phyloP scores from a whole-genome alignment of 2,329 filamentous ascomycete genomes.

The Incumbomyces delicatus region DNA sequence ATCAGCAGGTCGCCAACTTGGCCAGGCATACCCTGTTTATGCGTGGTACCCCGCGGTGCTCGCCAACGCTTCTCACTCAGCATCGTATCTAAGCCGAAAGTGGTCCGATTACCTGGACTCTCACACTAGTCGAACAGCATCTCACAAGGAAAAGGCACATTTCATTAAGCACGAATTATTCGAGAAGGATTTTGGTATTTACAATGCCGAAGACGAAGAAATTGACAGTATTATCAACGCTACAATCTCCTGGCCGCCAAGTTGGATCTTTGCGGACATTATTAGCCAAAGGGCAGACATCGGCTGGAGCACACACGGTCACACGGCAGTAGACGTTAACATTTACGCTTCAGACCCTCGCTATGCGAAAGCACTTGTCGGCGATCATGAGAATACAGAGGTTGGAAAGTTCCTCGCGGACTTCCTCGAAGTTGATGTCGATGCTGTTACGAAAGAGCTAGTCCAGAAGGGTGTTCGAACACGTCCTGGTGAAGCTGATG shows the following conservation, averaged over 20 bases:
- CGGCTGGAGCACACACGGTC: slow-evolving; percentile 90
- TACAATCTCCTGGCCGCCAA: slow-evolving; percentile 43
- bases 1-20: slow-evolving; percentile 63
- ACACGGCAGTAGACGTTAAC: slow-evolving; percentile 90
- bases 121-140: slow-evolving; percentile 8
- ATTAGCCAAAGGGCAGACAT: slow-evolving; percentile 53
- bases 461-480: slow-evolving; percentile 26
- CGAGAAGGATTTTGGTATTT: slow-evolving; percentile 62
- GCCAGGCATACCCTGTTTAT: slow-evolving; percentile 55
- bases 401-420: slow-evolving; percentile 69
- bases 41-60: slow-evolving; percentile 76
- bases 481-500: not conserved
- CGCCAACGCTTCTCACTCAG: slow-evolving; percentile 65
- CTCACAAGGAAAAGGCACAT: slow-evolving; percentile 20
- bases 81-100: slow-evolving; percentile 57
- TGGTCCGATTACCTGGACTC: slow-evolving; percentile 50
- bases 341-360: slow-evolving; percentile 73
- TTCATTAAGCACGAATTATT: slow-evolving; percentile 62
- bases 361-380: slow-evolving; percentile 53
- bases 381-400: slow-evolving; percentile 93
- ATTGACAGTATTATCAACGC: slow-evolving; percentile 54
- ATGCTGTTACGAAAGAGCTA: slow-evolving; percentile 66
- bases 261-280: slow-evolving; percentile 66
- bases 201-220: slow-evolving; percentile 62
- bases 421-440: slow-evolving; percentile 72